phyloP scores from a whole-genome alignment of 225 moss, liverwort and hornwort genomes.

The Sphagnum contortum region DNA sequence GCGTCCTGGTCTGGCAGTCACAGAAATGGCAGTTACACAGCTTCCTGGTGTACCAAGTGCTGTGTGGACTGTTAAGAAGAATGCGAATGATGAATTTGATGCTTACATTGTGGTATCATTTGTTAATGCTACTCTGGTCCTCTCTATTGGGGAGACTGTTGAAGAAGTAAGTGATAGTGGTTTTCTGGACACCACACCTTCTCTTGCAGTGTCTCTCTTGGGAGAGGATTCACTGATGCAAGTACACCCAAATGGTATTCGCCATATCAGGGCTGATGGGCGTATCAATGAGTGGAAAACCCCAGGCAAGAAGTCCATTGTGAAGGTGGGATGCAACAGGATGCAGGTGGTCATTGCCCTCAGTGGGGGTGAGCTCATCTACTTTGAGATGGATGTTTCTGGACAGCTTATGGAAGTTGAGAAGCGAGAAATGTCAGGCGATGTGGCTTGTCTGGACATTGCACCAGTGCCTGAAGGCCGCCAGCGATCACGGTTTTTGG shows the following conservation, averaged over 20 bases:
- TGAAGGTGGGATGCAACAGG: conserved; percentile 90
- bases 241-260: conserved; percentile 95
- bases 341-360: conserved; percentile 99
- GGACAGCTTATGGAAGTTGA: conserved; percentile 99
- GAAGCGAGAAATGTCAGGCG: conserved; percentile 96
- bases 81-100: conserved; percentile 89
- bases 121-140: conserved; percentile 87
- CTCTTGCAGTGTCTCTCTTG: conserved; percentile 81
- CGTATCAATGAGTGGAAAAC: conserved; percentile 99
- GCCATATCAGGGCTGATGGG: conserved; percentile 96
- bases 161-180: conserved; percentile 99
- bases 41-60: conserved; percentile 99
- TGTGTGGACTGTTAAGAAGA: conserved; percentile 96
- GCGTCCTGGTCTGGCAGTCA: conserved; percentile 93
- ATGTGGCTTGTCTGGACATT: conserved; percentile 96
- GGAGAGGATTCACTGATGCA: conserved; percentile 98
- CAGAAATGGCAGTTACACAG: conserved; percentile 96
- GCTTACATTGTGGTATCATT: conserved; percentile 99
- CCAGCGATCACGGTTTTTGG: conserved; percentile 88
- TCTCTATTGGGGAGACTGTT: conserved; percentile 96
- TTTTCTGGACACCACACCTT: conserved; percentile 93
- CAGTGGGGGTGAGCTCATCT: conserved; percentile 92
- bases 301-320: conserved; percentile 94
- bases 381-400: conserved; percentile 98
- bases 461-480: conserved; percentile 98